phyloP scores from a whole-genome alignment of 768 basidiomycete species.

The Pleurotus citrinopileatus region DNA sequence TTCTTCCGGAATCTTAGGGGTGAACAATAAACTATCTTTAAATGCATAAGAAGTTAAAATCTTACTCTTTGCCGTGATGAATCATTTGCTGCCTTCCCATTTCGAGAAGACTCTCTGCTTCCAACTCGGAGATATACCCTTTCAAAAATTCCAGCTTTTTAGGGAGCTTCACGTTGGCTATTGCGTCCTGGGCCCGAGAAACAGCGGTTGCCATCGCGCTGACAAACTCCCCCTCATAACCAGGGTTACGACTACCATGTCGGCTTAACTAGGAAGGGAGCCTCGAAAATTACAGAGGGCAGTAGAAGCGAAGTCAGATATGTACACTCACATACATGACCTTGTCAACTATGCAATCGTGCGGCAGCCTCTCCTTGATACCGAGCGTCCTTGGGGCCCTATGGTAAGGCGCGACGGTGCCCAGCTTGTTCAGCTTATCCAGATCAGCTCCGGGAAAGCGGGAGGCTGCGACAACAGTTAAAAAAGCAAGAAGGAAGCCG shows the following conservation, averaged over 20 bases:
- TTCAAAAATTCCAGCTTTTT: not conserved
- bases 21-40: not conserved
- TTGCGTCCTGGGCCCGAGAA: not conserved
- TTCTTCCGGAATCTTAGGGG: not conserved
- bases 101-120: not conserved
- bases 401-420: not conserved
- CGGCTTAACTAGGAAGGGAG: not conserved
- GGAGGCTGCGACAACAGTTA: not conserved
- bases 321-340: not conserved
- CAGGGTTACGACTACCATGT: constrained; percentile 3
- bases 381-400: not conserved
- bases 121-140: not conserved
- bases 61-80: not conserved
- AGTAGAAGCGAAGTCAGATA: not conserved
- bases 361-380: not conserved
- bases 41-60: not conserved
- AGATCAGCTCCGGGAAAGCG: not conserved
- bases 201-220: not conserved
- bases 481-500: not conserved
- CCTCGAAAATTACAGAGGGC: too few relatives aligned
- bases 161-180: not conserved
- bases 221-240: not conserved
- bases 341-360: constrained; percentile 1
- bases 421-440: constrained; percentile 1
- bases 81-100: not conserved